Conservation (phyloP, 2,329 filamentous ascomycete genomes). For the Ophiostoma populinum region DNA sequence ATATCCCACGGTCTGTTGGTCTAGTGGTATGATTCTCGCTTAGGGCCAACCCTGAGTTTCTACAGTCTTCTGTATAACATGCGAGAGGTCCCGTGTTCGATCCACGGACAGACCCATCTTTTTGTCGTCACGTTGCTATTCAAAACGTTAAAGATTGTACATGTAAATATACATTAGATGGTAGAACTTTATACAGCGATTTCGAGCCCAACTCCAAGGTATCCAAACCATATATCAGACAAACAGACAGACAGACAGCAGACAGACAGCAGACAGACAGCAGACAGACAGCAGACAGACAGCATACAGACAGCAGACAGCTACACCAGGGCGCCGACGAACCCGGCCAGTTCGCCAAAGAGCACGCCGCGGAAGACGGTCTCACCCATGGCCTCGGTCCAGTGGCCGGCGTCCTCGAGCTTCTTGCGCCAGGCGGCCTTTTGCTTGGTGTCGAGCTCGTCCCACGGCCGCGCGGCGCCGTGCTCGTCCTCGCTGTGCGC, state of each 20-base stretch:
- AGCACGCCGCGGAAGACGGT: slow-evolving; percentile 58
- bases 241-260: neutral
- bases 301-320: neutral
- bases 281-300: neutral
- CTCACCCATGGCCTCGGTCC: slow-evolving; percentile 66
- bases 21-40: too few relatives aligned
- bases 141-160: too few relatives aligned
- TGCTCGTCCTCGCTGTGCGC: slow-evolving; percentile 30
- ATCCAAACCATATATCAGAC: neutral
- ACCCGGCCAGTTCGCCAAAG: slow-evolving; percentile 54
- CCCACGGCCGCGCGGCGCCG: slow-evolving; percentile 42
- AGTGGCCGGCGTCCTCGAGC: slow-evolving; percentile 54
- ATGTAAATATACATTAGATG: too few relatives aligned
- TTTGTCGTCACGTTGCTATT: too few relatives aligned
- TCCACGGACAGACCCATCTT: too few relatives aligned
- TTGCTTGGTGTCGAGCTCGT: slow-evolving; percentile 47
- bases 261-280: neutral
- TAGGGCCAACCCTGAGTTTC: too few relatives aligned
- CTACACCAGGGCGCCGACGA: slow-evolving; percentile 35
- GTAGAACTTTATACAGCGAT: too few relatives aligned
- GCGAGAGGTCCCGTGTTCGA: too few relatives aligned
- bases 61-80: too few relatives aligned
- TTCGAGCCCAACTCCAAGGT: too few relatives aligned
- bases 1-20: too few relatives aligned
- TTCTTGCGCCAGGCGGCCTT: slow-evolving; percentile 51